phyloP scores from a whole-genome alignment of 208 protist genomes.

The Willaertia magna region DNA sequence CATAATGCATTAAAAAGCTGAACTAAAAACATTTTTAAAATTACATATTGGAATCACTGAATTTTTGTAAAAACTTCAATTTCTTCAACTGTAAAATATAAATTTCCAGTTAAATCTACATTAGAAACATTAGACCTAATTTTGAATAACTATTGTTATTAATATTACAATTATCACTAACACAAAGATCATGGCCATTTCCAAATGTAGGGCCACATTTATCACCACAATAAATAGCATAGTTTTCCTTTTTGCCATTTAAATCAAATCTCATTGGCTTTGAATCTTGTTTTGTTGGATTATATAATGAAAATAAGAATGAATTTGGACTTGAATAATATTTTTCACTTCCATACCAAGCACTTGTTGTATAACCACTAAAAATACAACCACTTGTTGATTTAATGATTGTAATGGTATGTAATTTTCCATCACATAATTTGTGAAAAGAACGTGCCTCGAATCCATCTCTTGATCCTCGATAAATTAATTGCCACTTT shows the following conservation, averaged over 20 bases:
- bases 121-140: background rate
- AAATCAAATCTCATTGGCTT: no score
- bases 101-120: background rate
- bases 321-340: no score
- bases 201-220: no score
- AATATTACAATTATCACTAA: no score
- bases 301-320: no score
- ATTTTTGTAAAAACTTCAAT: slow-evolving; percentile 10
- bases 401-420: slow-evolving; percentile 12
- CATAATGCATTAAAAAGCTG: no score
- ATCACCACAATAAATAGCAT: no score
- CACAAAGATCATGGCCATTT: no score
- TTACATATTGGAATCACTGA: no score
- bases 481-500: background rate
- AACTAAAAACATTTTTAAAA: no score
- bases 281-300: no score
- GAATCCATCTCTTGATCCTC: slow-evolving; percentile 9
- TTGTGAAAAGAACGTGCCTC: background rate
- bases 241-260: no score
- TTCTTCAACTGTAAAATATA: background rate
- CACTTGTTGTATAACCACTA: slow-evolving; percentile 2
- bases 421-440: background rate
- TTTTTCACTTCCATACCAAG: background rate
- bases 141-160: background rate
- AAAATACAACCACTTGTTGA: background rate